Conservation (phyloP, 108 stramenopile species). For the Nannochloropsis gaditana region DNA sequence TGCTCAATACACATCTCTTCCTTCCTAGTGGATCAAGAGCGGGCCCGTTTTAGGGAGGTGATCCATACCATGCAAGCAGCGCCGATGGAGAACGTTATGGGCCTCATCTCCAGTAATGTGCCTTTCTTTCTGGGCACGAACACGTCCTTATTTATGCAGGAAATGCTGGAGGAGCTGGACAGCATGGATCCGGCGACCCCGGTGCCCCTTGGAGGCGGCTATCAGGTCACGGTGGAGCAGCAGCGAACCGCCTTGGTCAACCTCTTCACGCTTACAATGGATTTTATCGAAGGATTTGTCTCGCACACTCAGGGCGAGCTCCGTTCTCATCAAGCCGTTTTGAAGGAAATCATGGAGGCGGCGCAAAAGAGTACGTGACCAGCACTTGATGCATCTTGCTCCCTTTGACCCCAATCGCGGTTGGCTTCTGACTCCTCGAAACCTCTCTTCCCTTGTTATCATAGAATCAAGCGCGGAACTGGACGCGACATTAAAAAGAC, state of each 20-base stretch:
- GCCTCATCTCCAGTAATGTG: background rate
- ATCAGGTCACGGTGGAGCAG: slow-evolving; percentile 15
- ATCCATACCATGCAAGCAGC: slow-evolving; percentile 13
- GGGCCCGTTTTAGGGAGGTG: background rate
- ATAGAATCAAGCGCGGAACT: background rate
- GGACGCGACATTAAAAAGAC: slow-evolving; percentile 4
- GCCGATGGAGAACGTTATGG: background rate
- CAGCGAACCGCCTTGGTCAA: background rate
- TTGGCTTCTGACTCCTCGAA: too few relatives aligned
- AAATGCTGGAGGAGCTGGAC: background rate
- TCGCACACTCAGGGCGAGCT: slow-evolving; percentile 10
- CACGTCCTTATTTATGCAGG: background rate
- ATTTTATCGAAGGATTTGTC: slow-evolving; percentile 10
- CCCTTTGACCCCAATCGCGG: too few relatives aligned
- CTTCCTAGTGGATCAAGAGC: background rate
- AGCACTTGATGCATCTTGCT: background rate
- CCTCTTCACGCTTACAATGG: slow-evolving; percentile 12
- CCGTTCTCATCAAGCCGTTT: slow-evolving; percentile 5
- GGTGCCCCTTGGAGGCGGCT: background rate
- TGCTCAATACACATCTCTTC: background rate
- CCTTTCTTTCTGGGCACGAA: background rate
- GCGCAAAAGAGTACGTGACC: background rate
- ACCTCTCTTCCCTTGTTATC: background rate
- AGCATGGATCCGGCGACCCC: background rate
- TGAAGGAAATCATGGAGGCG: slow-evolving; percentile 14